Evolutionary conservation across 345 rosid genomes (phyloP).

Genomic region (Eucalyptus pauciflora): DNA sequence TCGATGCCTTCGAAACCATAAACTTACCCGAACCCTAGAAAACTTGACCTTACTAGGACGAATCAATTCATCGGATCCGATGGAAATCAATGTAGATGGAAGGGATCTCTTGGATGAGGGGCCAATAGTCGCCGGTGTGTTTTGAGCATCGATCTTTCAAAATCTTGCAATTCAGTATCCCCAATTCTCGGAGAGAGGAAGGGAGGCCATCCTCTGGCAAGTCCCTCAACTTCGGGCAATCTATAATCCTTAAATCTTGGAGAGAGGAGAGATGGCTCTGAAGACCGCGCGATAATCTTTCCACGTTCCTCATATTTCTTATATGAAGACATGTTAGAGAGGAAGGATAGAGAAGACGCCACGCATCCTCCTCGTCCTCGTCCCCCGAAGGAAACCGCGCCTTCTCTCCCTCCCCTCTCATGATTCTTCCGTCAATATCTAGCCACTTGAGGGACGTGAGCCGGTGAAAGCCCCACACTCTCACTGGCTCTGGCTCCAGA

Average conservation of each 20-base stretch:
- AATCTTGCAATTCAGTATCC: accelerated
- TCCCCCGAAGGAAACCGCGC: not conserved
- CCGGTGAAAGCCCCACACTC: not conserved
- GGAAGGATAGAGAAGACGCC: not conserved
- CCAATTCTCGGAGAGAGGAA: not conserved
- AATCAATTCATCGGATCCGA: too few relatives aligned
- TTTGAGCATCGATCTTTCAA: not conserved
- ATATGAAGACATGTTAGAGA: not conserved
- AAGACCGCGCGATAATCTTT: not conserved
- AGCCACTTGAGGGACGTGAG: not conserved
- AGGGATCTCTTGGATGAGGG: not conserved
- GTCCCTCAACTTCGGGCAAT: not conserved
- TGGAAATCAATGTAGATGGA: accelerated
- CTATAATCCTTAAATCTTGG: accelerated
- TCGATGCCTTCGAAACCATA: too few relatives aligned
- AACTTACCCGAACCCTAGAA: too few relatives aligned
- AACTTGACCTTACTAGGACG: accelerated
- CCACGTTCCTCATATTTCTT: not conserved
- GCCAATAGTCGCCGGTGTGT: not conserved
- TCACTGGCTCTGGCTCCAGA: not conserved
- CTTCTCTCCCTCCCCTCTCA: not conserved
- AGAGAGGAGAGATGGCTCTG: not conserved
- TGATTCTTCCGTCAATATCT: not conserved
- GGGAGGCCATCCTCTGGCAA: not conserved
- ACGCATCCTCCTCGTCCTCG: not conserved